A percentile compares a stretch with the other conserved stretches of the same genome.
Evolutionary conservation across 768 basidiomycete species (phyloP).

Genomic region (Podaxis mareebaensis): DNA sequence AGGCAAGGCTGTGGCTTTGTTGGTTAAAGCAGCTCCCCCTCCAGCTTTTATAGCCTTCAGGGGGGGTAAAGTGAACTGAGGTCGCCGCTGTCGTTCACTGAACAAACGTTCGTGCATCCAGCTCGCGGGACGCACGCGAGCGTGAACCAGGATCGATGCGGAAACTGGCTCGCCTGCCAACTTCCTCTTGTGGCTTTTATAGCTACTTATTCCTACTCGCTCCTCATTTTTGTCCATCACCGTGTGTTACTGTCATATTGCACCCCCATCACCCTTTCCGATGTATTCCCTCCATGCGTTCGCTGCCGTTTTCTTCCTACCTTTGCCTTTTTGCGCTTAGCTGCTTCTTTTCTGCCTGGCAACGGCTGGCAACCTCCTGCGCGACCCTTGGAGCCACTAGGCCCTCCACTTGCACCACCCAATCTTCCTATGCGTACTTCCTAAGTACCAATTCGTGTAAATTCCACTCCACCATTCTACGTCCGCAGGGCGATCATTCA

Average conservation of each 20-base stretch:
- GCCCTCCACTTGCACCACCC: not conserved
- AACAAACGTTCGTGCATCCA: constrained; percentile 43
- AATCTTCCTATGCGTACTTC: not conserved
- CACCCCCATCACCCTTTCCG: not conserved
- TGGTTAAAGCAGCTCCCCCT: constrained; percentile 17
- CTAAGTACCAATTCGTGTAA: not conserved
- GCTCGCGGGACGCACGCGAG: constrained; percentile 6
- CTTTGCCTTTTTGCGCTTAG: not conserved
- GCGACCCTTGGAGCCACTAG: not conserved
- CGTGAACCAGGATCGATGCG: constrained; percentile 11
- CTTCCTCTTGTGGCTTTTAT: constrained; percentile 40
- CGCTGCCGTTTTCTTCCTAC: not conserved
- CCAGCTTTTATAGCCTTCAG: constrained; percentile 18
- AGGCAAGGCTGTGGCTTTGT: not conserved
- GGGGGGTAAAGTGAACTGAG: constrained; percentile 4
- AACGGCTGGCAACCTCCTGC: not conserved
- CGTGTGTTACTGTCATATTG: constrained; percentile 6
- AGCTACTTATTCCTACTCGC: constrained; percentile 23
- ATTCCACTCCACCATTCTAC: not conserved
- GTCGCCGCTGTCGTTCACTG: constrained; percentile 20
- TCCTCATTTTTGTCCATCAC: constrained; percentile 22
- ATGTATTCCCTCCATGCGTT: not conserved
- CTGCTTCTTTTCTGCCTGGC: not conserved
- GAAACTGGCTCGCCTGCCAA: constrained; percentile 7
- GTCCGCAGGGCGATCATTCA: no score